Percentiles rank a stretch among this genome's conserved stretches.
Conservation (phyloP, 1,139 yeast species). For the Kodamaea derodonti region DNA sequence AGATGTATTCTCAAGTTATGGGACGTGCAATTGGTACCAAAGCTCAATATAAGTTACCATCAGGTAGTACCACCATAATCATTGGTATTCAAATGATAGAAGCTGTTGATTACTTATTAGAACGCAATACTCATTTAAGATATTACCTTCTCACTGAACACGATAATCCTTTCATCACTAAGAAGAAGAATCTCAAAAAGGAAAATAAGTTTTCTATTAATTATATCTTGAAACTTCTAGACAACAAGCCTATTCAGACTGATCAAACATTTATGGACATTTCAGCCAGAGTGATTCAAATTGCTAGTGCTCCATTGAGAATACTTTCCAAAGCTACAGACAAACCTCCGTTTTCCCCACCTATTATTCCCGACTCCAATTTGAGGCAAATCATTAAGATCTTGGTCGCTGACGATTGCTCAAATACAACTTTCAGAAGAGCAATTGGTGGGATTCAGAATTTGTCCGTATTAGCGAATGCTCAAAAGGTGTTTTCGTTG, state of each 20-base stretch:
- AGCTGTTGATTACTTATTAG: slow-evolving; percentile 67
- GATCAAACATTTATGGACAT: slow-evolving; percentile 76
- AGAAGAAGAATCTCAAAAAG: slow-evolving; percentile 35
- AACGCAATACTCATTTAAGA: slow-evolving; percentile 64
- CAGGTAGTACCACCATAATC: slow-evolving; percentile 61
- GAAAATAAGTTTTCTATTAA: slow-evolving; percentile 70
- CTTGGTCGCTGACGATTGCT: slow-evolving; percentile 81
- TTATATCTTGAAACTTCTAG: slow-evolving; percentile 58
- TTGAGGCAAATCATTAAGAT: slow-evolving; percentile 63
- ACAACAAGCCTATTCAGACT: slow-evolving; percentile 59
- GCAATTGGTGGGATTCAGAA: slow-evolving; percentile 82
- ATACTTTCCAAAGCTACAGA: slow-evolving; percentile 33
- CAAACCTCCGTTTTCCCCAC: slow-evolving; percentile 46
- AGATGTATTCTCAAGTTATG: slow-evolving; percentile 57
- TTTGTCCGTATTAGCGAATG: slow-evolving; percentile 57
- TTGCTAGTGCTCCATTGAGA: slow-evolving; percentile 70
- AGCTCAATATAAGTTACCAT: slow-evolving; percentile 33
- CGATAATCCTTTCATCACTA: slow-evolving; percentile 54
- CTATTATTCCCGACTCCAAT: slow-evolving; percentile 62
- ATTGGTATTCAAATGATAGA: slow-evolving; percentile 80
- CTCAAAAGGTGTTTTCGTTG: slow-evolving; percentile 61
- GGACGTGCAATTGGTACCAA: slow-evolving; percentile 22
- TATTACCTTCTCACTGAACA: slow-evolving; percentile 80
- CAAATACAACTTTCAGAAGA: slow-evolving; percentile 81
- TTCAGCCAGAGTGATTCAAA: slow-evolving; percentile 69